Evolutionary conservation across 345 rosid species (phyloP), one percentile per base, ranked within the genome.

Genomic region (Abelmoschus esculentus): DNA sequence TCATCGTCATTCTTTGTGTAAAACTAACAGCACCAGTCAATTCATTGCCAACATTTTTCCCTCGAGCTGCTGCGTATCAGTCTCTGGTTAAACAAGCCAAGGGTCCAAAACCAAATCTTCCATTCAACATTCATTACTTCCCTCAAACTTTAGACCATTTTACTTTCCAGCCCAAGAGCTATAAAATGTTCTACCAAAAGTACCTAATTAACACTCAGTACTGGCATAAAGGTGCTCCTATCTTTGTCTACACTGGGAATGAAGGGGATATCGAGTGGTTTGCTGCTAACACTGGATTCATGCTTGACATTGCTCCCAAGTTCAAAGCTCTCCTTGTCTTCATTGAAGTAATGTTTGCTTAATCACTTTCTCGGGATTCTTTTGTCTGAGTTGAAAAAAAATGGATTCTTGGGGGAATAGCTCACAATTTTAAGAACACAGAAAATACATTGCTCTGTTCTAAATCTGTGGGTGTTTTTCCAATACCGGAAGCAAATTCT

Each of bases 231-330:
- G 91, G 80, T 50, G 86, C 80, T 10, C 92, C 92, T 2, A 81
- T 86, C 77, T 89, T 89, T 18, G 96, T 86, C 52, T 91, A 89
- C 81, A 86, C 90, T 8, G 96, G 91, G 9, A 89, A 89, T 74
- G 97, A 91, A 83, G 97, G 90, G 60, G 81, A 86, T 76, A 86
- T 91, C 44, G 97, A 89, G 36, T 91, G 96, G 91, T 87, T 87
- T 82, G 91, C 92, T 70, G 75, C 85, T 52, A 90, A 90, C 74
- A 81, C 89, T n/a, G 97, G 96, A 22, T 89, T 91, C 79, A 69
- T 91, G 84, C 83, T 78, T 1, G 97, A 91, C 75, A 83, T 83
- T 81, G 92, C 96, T 80, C 95, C 95, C 73, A 87, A 80, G 83
- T 91, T 91, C 83, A 52, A 44, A 3, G 95, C 97, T 78, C 87